Evolutionary conservation across 2,329 filamentous ascomycete genomes (phyloP).

Genomic region (Verticillium klebahnii): DNA sequence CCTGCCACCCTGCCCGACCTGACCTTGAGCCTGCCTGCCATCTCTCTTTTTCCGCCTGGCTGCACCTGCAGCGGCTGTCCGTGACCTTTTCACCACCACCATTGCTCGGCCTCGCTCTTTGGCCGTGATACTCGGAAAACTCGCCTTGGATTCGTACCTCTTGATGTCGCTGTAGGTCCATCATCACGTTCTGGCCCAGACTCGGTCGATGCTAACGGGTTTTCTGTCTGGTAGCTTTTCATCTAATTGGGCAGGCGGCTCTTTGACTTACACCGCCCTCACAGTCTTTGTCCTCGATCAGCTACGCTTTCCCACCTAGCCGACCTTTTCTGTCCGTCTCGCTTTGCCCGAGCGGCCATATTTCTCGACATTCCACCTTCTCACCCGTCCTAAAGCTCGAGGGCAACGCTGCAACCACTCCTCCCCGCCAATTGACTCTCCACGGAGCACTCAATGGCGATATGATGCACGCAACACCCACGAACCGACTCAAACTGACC

Average conservation of each 20-base stretch:
- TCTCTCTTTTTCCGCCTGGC: not conserved
- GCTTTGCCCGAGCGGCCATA: not conserved
- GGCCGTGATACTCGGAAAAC: not conserved
- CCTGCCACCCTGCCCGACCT: not conserved
- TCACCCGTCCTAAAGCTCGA: not conserved
- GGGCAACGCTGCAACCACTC: not conserved
- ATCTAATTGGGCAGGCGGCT: not conserved
- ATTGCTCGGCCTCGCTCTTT: not conserved
- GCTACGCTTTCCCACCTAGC: slow-evolving; percentile 1
- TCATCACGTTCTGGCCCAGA: not conserved
- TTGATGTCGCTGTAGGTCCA: not conserved
- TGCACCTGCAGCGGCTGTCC: not conserved
- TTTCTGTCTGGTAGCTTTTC: not conserved
- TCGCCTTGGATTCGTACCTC: not conserved
- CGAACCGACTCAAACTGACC: slow-evolving; percentile 62
- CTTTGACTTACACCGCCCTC: not conserved
- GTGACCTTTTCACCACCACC: not conserved
- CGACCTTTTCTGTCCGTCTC: not conserved
- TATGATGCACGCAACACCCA: slow-evolving; percentile 56
- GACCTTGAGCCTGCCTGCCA: not conserved
- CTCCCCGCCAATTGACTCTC: not conserved
- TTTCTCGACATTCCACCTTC: not conserved
- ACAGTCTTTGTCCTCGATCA: not conserved
- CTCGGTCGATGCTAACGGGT: not conserved
- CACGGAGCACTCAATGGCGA: slow-evolving; percentile 38